A percentile compares a stretch with the other conserved stretches of the same genome.
phyloP scores from a whole-genome alignment of 441 rosid genomes.

The Bocquillonia castaneifolia region DNA sequence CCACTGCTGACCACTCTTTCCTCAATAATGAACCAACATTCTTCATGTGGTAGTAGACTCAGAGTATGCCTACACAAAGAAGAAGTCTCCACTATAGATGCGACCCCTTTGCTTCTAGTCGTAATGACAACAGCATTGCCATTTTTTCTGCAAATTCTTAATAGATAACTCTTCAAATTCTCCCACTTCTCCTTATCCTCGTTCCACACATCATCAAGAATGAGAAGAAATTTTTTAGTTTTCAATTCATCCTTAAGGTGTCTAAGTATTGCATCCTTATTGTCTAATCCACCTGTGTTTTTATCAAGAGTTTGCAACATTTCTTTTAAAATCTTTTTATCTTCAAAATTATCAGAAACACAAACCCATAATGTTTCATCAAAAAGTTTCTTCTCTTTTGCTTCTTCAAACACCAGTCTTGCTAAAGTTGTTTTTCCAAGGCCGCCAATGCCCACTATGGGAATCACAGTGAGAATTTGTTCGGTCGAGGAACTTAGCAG shows the following conservation, averaged over 20 bases:
- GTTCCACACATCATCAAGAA: constrained; percentile 35
- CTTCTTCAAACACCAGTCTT: constrained; percentile 17
- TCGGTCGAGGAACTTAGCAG: constrained; percentile 10
- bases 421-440: constrained; percentile 39
- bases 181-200: constrained; percentile 9
- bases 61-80: not conserved
- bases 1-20: constrained; percentile 4
- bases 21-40: constrained; percentile 27
- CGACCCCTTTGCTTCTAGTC: constrained; percentile 17
- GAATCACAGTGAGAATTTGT: constrained; percentile 16
- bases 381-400: constrained; percentile 12
- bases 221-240: constrained; percentile 21
- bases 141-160: not conserved
- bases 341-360: constrained; percentile 24
- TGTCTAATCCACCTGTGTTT: not conserved
- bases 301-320: constrained; percentile 15
- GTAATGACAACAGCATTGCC: constrained; percentile 25
- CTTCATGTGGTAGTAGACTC: not conserved
- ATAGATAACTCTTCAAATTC: constrained; percentile 2
- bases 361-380: constrained; percentile 24
- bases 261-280: constrained; percentile 2
- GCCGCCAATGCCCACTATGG: constrained; percentile 28
- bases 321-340: constrained; percentile 1
- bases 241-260: constrained; percentile 9
- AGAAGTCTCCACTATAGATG: not conserved